Base-by-base conservation (phyloP, 2,329 filamentous ascomycete genomes). In the Aspergillus pseudoterreus region DNA sequence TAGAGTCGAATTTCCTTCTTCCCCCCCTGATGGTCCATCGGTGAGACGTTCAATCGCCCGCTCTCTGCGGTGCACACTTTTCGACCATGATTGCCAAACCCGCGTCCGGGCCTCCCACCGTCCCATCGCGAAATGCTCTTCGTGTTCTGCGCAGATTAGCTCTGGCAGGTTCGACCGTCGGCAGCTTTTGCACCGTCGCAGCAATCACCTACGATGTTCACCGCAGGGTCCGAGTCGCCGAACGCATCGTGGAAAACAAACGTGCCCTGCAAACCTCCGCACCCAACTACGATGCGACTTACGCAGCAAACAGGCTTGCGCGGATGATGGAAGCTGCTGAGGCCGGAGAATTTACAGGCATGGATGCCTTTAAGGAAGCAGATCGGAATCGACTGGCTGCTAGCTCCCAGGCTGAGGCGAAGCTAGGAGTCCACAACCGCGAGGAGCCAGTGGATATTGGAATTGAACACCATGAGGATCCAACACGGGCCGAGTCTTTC, bases 251-350 rank as follows among this genome's bases (percentile, higher is more conserved):
- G 53, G 70, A 75, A 55, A 75, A 71, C 47, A 76, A 76, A 58
- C 66, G 72, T 44, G 68, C 65, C 39, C 51, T 75, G 8, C 71
- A 71, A 47, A 65, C 70, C 33, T 71, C 71, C 30, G 70, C 71
- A 10, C 70, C 72, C 1, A 70, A 71, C 45, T 74, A 73, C 60
- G 63, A 71, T 71, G 67, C 71, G 43, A 68, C 66, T 19, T 62
- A 65, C 38, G 66, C 71, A 12, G 67, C 71, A 17, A 63, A 56
- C 39, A 62, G 68, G 35, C 59, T 75, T 9, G 65, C 68, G 6
- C 61, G 63, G 10, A 75, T 75, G 71, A 71, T 75, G 55, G 71
- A 73, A 43, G 71, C 72, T 3, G 73, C 74, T 2, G 74, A 75
- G 52, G 68, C 69, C 2, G 73, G 71, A 1, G 71, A 75, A 19